These are phyloP conservation scores for Thecaphora frezii DNA, from an alignment of 1,284 basidiomycete genomes.

Conservation along the genomic window DNA sequence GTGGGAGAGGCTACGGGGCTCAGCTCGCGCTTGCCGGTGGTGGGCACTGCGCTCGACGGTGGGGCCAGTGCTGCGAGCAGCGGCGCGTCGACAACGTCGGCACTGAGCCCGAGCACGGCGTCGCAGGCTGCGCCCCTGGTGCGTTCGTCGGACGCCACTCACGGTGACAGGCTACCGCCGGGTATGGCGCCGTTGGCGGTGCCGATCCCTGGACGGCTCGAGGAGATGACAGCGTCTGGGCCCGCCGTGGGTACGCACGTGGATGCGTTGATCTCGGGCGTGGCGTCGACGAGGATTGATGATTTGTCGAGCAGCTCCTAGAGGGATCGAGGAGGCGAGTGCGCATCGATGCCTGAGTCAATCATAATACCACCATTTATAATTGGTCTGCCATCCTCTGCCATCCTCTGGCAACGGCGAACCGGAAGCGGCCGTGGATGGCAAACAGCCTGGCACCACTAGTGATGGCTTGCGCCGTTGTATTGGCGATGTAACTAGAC, in stretches of 20 bases:
- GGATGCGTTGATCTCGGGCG: conserved; percentile 21
- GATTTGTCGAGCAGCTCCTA: conserved; percentile 7
- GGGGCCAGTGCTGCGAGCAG: background rate
- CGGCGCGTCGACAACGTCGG: background rate
- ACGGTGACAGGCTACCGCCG: conserved; percentile 8
- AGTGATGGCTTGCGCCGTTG: no score
- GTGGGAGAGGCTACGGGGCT: conserved; percentile 34
- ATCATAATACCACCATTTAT: no score
- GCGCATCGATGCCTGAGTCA: no score
- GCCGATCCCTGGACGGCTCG: conserved; percentile 25
- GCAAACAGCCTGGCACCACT: no score
- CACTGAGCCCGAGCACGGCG: background rate
- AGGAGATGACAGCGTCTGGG: conserved; percentile 18
- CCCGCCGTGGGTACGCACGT: conserved; percentile 20
- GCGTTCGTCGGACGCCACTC: background rate
- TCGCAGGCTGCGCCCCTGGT: background rate
- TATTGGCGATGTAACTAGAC: no score
- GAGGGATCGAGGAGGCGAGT: no score
- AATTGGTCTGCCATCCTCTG: no score
- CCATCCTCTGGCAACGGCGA: no score
- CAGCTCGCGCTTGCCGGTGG: conserved; percentile 33
- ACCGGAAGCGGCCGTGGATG: no score
- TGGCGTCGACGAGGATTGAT: conserved; percentile 26
- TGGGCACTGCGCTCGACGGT: conserved; percentile 3
- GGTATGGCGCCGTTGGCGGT: conserved; percentile 35